Evolutionary conservation across 345 rosid genomes (phyloP), one percentile per base, ranked within the genome.

Genomic region (Fremontodendron californicum): DNA sequence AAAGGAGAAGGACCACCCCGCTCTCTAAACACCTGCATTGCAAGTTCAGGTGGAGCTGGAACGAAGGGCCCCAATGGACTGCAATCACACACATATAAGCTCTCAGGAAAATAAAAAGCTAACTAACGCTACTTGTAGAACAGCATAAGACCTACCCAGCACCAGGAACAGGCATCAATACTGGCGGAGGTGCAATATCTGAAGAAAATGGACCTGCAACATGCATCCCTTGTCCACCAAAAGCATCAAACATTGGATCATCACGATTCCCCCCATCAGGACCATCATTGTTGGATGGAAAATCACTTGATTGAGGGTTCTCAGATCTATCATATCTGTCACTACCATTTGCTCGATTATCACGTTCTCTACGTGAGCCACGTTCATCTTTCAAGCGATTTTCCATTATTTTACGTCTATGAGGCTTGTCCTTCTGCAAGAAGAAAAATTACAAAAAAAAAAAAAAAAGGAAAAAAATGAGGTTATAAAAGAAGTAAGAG

Each of bases 161-260:
- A 84, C 99, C 99, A 2, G 99, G 99, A 82, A 96, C 98, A 80
- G 98, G 99, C 99, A 96, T 96, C 82, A 96, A 82, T 12, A 96
- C 91, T 67, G 98, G 97, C 9, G 99, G 97, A 80, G 99, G 94
- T 73, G 94, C 86, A 23, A 92, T 80, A 71, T 96, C 98, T 0
- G 99, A 89, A 3, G 92, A 84, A 71, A 88, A 96, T 79, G 97
- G 82, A 65, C 88, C 84, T 57, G 87, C 85, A 31, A 87, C 95
- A 82, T 49, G 93, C 71, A 94, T 79, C 62, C 97, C 94, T 87
- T 90, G 98, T 58, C 89, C 97, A 40, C 96, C 86, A 76, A 87
- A 92, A 77, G 85, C 67, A 78, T 94, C 96, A 72, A 79, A 91
- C 87, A 89, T 88, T 18, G 81, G 73, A 71, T 92, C 97, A 83